Evolutionary conservation across 192 early-diverging fungal genomes (phyloP), one percentile per base, ranked within the genome.

Genomic region (Cetraspora pellucida): DNA sequence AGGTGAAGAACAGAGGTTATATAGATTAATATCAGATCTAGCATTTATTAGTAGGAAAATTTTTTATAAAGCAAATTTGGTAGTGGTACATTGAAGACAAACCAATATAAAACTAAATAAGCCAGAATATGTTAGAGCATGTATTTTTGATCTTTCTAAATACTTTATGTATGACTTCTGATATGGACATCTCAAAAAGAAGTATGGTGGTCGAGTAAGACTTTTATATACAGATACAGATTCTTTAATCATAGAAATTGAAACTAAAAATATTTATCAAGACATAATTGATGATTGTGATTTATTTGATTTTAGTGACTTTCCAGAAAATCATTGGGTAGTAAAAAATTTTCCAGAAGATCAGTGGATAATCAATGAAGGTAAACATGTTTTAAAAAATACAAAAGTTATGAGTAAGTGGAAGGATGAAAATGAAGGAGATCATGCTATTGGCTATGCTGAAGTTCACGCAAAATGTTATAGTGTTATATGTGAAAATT

Each of bases 291-390:
- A 71, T 23, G 69, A 71, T 71, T 71, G 69, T 50, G 69, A 71
- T 71, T 71, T 71, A 71, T 71, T 54, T 27, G 69, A 71, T 71
- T 71, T 71, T 71, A 71, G 69, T 5, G 69, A 71, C 7, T 71
- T 54, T 27, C 69, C 69, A 1, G 30, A 71, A 71, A n/a, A 71
- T 9, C 49, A 71, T 71, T 71, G 49, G 69, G 69, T 71, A 23
- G 69, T 71, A 71, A 71, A 71, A 25, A 71, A 71, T 71, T 47
- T 71, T 52, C 49, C 47, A 52, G 47, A 71, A 71, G 69, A 71
- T 71, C 49, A 71, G 52, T 71, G 49, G 69, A 71, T 71, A 71
- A 71, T 52, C 28, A 71, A 71, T 71, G 69, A 71, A 71, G 69
- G 69, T 71, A 52, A 71, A 47, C 69, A 47, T 52, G 69, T 71